phyloP scores from a whole-genome alignment of 331 rosid genomes.

The Malus hybrid region DNA sequence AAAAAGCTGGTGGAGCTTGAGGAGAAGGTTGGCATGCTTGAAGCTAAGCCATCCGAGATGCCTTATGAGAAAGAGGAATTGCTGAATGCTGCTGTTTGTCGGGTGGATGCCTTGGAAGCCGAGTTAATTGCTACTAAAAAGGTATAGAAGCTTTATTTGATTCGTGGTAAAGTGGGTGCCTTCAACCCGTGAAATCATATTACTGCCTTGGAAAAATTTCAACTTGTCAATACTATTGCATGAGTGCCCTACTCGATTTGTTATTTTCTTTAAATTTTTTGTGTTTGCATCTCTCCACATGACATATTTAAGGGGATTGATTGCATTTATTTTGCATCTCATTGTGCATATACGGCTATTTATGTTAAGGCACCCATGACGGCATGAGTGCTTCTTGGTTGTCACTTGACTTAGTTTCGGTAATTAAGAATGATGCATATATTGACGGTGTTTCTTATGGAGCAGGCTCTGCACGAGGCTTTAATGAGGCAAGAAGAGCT shows the following conservation, averaged over 20 bases:
- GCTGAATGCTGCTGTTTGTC: conserved; percentile 95
- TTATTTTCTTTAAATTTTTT: not conserved
- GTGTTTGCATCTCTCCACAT: not conserved
- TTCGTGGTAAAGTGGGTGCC: not conserved
- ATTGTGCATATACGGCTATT: not conserved
- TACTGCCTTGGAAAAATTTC: not conserved
- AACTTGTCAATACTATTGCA: no score
- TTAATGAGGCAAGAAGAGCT: conserved; percentile 93
- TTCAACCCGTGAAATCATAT: not conserved
- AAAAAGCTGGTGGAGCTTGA: conserved; percentile 81
- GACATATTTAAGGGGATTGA: not conserved
- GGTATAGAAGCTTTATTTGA: conserved; percentile 31
- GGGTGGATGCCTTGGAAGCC: conserved; percentile 97
- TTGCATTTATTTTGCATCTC: not conserved
- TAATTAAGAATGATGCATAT: not conserved
- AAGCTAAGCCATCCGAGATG: conserved; percentile 90
- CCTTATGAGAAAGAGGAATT: conserved; percentile 87
- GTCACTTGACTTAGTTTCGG: not conserved
- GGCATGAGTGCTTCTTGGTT: not conserved
- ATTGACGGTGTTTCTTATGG: not conserved
- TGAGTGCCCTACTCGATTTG: no score
- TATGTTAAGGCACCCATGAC: not conserved
- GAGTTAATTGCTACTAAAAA: conserved; percentile 89
- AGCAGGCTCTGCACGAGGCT: conserved; percentile 85
- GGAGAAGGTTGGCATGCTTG: conserved; percentile 71